Conservation (phyloP, 140 eudicot genomes). For the Eryngium alpinum region DNA sequence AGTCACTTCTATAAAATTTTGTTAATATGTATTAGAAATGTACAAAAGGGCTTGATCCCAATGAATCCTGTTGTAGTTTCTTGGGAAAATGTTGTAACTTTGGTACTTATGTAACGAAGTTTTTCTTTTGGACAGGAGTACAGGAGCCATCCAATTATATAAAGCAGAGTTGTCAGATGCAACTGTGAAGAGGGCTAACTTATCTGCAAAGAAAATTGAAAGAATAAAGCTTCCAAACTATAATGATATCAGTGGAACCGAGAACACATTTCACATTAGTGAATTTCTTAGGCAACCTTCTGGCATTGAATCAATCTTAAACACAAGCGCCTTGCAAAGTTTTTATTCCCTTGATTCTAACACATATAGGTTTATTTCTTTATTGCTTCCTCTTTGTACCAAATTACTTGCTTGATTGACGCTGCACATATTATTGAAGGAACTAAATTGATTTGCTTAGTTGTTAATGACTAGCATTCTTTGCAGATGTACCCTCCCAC, state of each 20-base stretch:
- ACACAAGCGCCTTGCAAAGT: conserved; percentile 52
- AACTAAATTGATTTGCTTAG: neutral
- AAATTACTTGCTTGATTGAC: neutral
- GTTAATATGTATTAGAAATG: too few species aligned
- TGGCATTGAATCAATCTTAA: conserved; percentile 70
- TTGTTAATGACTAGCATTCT: conserved; percentile 3
- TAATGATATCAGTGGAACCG: conserved; percentile 22
- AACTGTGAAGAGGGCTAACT: conserved; percentile 53
- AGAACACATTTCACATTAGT: conserved; percentile 35
- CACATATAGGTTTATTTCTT: conserved; percentile 54
- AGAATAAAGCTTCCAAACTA: conserved; percentile 51
- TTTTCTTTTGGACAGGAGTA: conserved; percentile 32
- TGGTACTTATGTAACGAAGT: neutral
- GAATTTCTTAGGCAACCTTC: conserved; percentile 79
- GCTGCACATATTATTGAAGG: neutral
- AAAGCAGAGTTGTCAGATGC: conserved; percentile 31
- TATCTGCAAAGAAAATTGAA: conserved; percentile 66
- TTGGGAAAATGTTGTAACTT: neutral
- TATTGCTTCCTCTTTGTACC: conserved; percentile 5
- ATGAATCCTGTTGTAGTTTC: neutral
- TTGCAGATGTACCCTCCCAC: conserved; percentile 72
- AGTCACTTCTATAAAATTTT: too few species aligned
- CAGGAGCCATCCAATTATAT: conserved; percentile 27
- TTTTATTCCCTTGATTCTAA: conserved; percentile 58
- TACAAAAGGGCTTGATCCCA: neutral